Evolutionary conservation across 2,329 filamentous ascomycete species (phyloP), one percentile per base, ranked within the genome.

Genomic region (Aspergillus carbonarius): DNA sequence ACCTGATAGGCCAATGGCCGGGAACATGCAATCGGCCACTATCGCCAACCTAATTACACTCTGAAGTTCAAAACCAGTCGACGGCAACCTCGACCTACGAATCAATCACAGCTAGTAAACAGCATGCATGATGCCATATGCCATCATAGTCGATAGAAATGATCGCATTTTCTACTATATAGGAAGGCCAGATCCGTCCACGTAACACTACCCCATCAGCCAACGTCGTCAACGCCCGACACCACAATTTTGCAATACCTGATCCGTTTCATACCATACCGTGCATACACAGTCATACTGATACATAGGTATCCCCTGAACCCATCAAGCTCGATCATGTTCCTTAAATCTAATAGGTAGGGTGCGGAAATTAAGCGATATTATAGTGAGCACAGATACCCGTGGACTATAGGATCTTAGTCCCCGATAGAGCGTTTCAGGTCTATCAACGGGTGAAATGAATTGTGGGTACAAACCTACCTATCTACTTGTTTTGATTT

Each of bases 371-470:
- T 48, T 48, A 48, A 48, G 44, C 44, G 44, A 48, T 48, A 48
- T 48, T 48, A 48, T 27, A 48, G 23, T 48, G 44, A 48, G 27
- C 44, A 48, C 44, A 12, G 44, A 48, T 48, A 48, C 44, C 44
- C 44, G 44, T 30, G 44, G 25, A 48, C 44, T 48, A 48, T 48
- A 17, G 44, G 44, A 30, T 48, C 44, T 48, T 30, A 48, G 44
- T n/a, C 12, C 18, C 44, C 44, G 44, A 48, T 30, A 48, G 44
- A 27, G 44, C 44, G 44, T 48, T 48, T 48, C 44, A 32, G 44
- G 27, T 48, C 2, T 30, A 48, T 30, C 25, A 30, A 30, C 27
- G 17, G 25, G 23, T 17, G 25, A 32, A 48, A 48, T 48, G 44
- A 48, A 48, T 48, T 48, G 44, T 48, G 44, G 44, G 25, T 48